phyloP scores from a whole-genome alignment of 495 filamentous ascomycete species.

The Hypomontagnella monticulosa region DNA sequence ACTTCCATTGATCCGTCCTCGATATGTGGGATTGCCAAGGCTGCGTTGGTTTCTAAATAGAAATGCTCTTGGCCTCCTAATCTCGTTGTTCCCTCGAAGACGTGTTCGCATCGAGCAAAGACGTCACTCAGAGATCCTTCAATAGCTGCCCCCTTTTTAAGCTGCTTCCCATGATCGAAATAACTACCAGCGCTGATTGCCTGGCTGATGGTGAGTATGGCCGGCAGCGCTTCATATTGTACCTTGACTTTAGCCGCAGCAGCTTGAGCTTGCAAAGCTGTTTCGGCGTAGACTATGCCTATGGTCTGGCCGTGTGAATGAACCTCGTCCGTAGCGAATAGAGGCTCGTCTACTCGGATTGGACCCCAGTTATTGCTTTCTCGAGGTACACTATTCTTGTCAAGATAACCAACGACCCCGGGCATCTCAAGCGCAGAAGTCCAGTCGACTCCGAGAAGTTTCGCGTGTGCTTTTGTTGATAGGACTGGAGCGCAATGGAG shows the following conservation, averaged over 20 bases:
- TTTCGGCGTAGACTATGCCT: constrained; percentile 77
- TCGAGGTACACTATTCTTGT: constrained; percentile 71
- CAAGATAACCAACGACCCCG: constrained; percentile 74
- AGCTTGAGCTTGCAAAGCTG: constrained; percentile 74
- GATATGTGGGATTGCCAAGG: constrained; percentile 77
- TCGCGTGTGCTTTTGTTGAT: constrained; percentile 83
- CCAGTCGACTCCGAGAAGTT: constrained; percentile 72
- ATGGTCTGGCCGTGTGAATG: constrained; percentile 84
- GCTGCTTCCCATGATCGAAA: constrained; percentile 75
- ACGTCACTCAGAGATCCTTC: constrained; percentile 60
- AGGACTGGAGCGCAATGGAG: constrained; percentile 79
- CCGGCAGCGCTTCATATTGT: constrained; percentile 80
- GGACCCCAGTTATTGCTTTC: constrained; percentile 84
- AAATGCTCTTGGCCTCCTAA: constrained; percentile 93
- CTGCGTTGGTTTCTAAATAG: constrained; percentile 85
- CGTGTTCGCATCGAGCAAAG: constrained; percentile 73
- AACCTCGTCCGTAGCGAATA: constrained; percentile 81
- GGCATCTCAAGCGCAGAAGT: constrained; percentile 73
- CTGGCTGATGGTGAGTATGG: constrained; percentile 82
- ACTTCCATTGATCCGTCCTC: constrained; percentile 89
- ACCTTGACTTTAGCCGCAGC: constrained; percentile 77
- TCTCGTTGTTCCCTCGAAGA: constrained; percentile 72
- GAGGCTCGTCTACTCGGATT: constrained; percentile 73
- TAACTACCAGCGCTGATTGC: constrained; percentile 71
- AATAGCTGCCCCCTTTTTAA: constrained; percentile 72